phyloP scores from a whole-genome alignment of 2,329 filamentous ascomycete genomes.

The Fusarium decemcellulare region DNA sequence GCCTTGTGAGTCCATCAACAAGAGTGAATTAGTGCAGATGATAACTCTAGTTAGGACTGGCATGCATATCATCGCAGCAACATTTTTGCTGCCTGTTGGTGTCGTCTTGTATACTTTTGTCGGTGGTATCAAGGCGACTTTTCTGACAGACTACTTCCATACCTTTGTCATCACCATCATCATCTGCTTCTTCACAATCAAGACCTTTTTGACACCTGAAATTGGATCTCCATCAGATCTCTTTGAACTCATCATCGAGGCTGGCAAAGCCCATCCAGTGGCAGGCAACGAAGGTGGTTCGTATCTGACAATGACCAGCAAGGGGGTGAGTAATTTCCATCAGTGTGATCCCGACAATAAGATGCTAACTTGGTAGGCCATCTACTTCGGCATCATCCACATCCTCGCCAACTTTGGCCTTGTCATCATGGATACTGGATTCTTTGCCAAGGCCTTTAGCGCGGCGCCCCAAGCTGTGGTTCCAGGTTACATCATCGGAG shows the following conservation, averaged over 20 bases:
- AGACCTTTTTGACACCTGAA: slow-evolving; percentile 61
- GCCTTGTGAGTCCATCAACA: slow-evolving; percentile 47
- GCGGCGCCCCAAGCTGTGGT: slow-evolving; percentile 62
- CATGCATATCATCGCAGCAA: slow-evolving; percentile 65
- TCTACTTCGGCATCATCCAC: slow-evolving; percentile 65
- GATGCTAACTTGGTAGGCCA: slow-evolving; percentile 50
- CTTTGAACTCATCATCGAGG: slow-evolving; percentile 64
- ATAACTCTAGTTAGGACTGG: slow-evolving; percentile 53
- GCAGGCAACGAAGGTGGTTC: slow-evolving; percentile 65
- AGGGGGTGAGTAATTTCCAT: slow-evolving; percentile 53
- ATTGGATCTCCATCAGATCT: slow-evolving; percentile 63
- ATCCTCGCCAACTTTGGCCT: slow-evolving; percentile 65
- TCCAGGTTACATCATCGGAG: slow-evolving; percentile 66
- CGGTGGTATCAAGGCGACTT: slow-evolving; percentile 57
- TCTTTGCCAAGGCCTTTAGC: slow-evolving; percentile 68
- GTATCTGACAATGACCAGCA: slow-evolving; percentile 70
- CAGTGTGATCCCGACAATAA: slow-evolving; percentile 34
- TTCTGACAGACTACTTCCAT: slow-evolving; percentile 67
- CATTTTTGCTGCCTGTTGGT: slow-evolving; percentile 59
- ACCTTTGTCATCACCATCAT: slow-evolving; percentile 68
- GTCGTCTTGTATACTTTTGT: slow-evolving; percentile 58
- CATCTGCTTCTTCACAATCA: slow-evolving; percentile 62
- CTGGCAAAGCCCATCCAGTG: slow-evolving; percentile 60
- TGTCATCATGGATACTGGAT: slow-evolving; percentile 69
- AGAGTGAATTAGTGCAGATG: too few relatives aligned